Base-by-base conservation (phyloP, 495 filamentous ascomycete genomes). In the Terfezia boudieri region DNA sequence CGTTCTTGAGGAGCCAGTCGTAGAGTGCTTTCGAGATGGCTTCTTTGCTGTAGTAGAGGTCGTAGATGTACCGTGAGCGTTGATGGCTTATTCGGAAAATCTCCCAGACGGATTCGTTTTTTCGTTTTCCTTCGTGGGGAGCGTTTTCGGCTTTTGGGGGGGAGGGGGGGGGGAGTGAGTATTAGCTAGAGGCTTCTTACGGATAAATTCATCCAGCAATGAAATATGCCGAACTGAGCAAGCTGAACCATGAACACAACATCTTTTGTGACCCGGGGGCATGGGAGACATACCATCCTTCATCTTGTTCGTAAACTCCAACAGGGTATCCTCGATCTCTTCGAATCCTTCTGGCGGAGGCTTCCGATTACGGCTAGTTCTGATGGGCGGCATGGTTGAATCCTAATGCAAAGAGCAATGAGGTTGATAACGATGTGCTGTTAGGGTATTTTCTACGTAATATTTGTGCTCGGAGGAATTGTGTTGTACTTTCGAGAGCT, bases 41-140 rank as follows among this genome's bases (percentile, higher is more conserved):
- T 68, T 94, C 84, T 70, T 94, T 94, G 66, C 92, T 82, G 69
- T 96, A 98, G 71, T 96, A 98, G 23, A 98, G 76, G 62, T 96
- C 92, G 68, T 94, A 98, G 64, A 98, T 82, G 68, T 96, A 98
- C 66, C 84, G 76, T 55, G 78, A 82, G 16, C 90, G 82, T 69
- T 99, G 89, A 69, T 99, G 90, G 43, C 77, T 80, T 67, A 99
- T 96, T 68, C 94, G 90, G 66, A 96, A 95, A 53, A 96, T 90
- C 51, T 87, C 87, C 92, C 90, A 96, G 55, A 87, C 73, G 53
- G 83, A 83, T 69, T 95, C 86, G 64, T 94, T 62, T 43, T 65
- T 65, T 69, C 82, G 83, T 60, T 82, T 83, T 8, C 82, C 82
- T 49, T 85, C 82, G 57, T 82, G 78, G 16, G 78, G 72, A 16